phyloP scores from a whole-genome alignment of 1,139 yeast species.

The Scheffersomyces illinoinensis region DNA sequence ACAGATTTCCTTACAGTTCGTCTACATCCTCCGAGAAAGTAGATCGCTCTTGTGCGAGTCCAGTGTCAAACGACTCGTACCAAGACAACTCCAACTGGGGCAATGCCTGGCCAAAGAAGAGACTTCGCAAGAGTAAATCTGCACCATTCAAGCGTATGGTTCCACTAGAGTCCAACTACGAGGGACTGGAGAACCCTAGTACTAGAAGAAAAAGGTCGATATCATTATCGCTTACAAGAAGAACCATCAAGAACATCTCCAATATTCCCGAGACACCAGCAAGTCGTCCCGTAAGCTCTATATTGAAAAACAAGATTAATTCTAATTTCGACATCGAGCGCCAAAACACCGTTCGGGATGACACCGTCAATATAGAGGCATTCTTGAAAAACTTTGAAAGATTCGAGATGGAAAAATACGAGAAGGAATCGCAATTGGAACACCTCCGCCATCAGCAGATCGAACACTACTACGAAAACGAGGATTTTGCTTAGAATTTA shows the following conservation, averaged over 20 bases:
- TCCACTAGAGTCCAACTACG: background rate
- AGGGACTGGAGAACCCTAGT: background rate
- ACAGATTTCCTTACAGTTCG: slow-evolving; percentile 1
- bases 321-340: slow-evolving; percentile 21
- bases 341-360: slow-evolving; percentile 15
- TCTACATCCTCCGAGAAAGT: background rate
- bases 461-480: slow-evolving; percentile 16
- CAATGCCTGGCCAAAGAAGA: background rate
- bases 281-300: slow-evolving; percentile 10
- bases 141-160: background rate
- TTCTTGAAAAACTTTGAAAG: slow-evolving; percentile 22
- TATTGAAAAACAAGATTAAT: slow-evolving; percentile 23
- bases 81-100: background rate
- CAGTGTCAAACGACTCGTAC: background rate
- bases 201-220: background rate
- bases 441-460: slow-evolving; percentile 18
- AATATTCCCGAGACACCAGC: background rate
- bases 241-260: background rate
- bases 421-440: slow-evolving; percentile 15
- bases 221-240: background rate
- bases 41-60: background rate
- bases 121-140: background rate
- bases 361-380: slow-evolving; percentile 16
- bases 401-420: slow-evolving; percentile 17
- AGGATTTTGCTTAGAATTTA: background rate